Evolutionary conservation across 805 yeast genomes (phyloP), one percentile per base, ranked within the genome.

Genomic region (Candida quercuum): DNA sequence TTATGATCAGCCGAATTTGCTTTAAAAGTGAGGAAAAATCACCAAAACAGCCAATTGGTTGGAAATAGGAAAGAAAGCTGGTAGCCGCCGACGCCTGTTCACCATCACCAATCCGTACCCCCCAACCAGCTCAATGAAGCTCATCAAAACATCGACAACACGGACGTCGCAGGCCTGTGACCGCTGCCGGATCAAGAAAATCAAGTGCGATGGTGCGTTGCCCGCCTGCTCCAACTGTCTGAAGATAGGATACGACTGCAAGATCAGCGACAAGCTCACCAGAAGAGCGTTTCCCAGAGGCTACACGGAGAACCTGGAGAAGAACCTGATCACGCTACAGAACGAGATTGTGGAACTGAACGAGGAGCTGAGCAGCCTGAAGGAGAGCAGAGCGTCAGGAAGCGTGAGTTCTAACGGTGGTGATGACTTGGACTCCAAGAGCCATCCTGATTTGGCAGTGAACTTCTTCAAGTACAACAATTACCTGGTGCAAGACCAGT

Each of bases 91-190:
- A n/a, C 13, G 18, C 33, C 7, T 39, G 37, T 2, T 25, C 30
- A 18, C 9, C 28, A 14, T 6, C 13, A 12, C 28, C 12, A 25
- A 25, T 6, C 6, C 15, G 25, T n/a, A n/a, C n/a, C n/a, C n/a
- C n/a, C n/a, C 33, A 8, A 12, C 17, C 8, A n/a, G 11, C 10
- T 5, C 4, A 10, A 37, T 42, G 35, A 54, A 51, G 37, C 51
- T 55, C 13, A 54, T 51, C 48, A 52, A 54, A 45, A 40, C 51
- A 31, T 44, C 46, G 36, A 47, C 46, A 11, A 54, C 69, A 5
- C 56, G 91, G 43, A 79, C 81, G 3, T 73, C 83, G 2, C 93
- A 84, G 57, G 93, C 93, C 3, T 84, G 94, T 60, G 93, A 84
- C 56, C 64, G 93, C 24, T 84, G 93, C 50, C 66, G 91, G 32